phyloP scores from a whole-genome alignment of 192 early-diverging fungal genomes.

The Gaertneriomyces sp. region DNA sequence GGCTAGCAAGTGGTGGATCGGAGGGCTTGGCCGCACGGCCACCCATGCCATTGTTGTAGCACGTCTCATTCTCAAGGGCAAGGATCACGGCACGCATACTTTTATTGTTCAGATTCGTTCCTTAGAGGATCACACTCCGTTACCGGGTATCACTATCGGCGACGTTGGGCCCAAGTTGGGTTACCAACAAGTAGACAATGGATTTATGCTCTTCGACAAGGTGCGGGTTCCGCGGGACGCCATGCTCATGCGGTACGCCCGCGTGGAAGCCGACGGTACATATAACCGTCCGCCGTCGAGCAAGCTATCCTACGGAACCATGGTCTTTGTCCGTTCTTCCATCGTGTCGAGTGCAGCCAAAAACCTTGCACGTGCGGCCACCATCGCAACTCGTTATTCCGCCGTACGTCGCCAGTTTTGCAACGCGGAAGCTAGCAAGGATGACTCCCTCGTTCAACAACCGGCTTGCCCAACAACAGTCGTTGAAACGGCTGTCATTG shows the following conservation, averaged over 20 bases:
- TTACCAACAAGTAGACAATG: constrained; percentile 81
- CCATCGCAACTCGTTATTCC: constrained; percentile 23
- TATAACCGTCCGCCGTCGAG: constrained; percentile 65
- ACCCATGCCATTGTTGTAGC: constrained; percentile 84
- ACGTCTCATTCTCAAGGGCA: constrained; percentile 67
- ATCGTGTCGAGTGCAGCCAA: constrained; percentile 49
- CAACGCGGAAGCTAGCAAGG: constrained; percentile 18
- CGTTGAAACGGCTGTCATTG: constrained; percentile 13
- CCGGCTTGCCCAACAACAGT: background rate
- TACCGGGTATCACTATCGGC: constrained; percentile 77
- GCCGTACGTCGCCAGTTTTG: constrained; percentile 23
- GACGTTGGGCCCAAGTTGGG: constrained; percentile 89
- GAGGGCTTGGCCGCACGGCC: constrained; percentile 68
- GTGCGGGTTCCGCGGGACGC: constrained; percentile 74
- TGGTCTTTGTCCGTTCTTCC: constrained; percentile 76
- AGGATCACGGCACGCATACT: constrained; percentile 73
- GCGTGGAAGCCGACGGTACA: constrained; percentile 63
- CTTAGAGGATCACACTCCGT: constrained; percentile 64
- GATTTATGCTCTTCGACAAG: constrained; percentile 77
- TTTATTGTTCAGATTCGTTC: constrained; percentile 80
- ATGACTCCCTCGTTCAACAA: constrained; percentile 1
- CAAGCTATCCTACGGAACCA: constrained; percentile 82
- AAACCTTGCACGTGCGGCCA: constrained; percentile 19
- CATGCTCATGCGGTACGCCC: constrained; percentile 73
- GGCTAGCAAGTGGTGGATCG: constrained; percentile 85